These are phyloP conservation scores for Coniochaeta sp. DNA, from an alignment of 2,329 filamentous ascomycete species.

Conservation along the genomic window DNA sequence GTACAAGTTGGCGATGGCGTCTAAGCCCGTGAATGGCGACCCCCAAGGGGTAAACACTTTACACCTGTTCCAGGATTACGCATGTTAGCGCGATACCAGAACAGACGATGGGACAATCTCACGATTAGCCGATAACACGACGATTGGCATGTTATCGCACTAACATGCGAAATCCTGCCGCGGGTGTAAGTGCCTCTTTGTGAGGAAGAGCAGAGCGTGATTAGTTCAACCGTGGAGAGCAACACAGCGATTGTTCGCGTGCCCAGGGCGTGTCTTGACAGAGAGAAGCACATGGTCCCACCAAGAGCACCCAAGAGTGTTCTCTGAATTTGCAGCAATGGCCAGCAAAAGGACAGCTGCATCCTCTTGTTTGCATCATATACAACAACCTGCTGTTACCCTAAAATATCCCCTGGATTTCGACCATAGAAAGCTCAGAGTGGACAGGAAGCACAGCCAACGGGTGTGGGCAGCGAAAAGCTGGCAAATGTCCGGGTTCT, in stretches of 20 bases:
- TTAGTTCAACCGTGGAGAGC: slow-evolving; percentile 4
- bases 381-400: background rate
- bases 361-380: slow-evolving; percentile 1
- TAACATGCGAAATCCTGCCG: too few species aligned
- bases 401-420: background rate
- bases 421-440: slow-evolving; percentile 2
- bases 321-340: background rate
- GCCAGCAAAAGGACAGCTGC: slow-evolving; percentile 1
- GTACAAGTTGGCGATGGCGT: background rate
- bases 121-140: too few species aligned
- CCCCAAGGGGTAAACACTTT: slow-evolving; percentile 3
- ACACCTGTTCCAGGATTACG: too few species aligned
- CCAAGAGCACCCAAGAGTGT: background rate
- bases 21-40: background rate
- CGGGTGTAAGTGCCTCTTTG: background rate
- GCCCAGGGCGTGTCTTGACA: slow-evolving; percentile 2
- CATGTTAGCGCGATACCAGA: too few species aligned
- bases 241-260: background rate
- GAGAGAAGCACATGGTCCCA: background rate
- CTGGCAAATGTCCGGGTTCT: background rate
- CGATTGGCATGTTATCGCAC: too few species aligned
- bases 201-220: background rate
- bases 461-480: background rate
- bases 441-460: slow-evolving; percentile 1
- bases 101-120: too few species aligned